Evolutionary conservation across 2,329 filamentous ascomycete genomes (phyloP), one percentile per base, ranked within the genome.

Genomic region (Diaporthe ilicicola): DNA sequence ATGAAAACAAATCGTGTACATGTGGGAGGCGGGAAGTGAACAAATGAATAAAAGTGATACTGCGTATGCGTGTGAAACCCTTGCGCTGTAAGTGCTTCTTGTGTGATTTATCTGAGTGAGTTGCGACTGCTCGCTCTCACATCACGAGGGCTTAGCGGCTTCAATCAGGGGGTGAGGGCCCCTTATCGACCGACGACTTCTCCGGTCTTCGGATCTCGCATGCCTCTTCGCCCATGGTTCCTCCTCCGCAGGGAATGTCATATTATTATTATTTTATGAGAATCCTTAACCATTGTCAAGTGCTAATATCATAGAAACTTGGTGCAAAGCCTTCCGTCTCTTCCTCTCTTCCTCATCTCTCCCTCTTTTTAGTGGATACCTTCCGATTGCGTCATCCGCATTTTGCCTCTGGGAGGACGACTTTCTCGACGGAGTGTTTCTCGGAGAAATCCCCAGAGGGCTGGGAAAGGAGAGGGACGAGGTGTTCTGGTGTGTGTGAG

Each of bases 201-300:
- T 64, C 44, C 42, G 59, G 50, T 64, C 59, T 64, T 64, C 59
- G 42, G 59, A 64, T 64, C 59, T 64, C 59, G 59, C 59, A 24
- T 29, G 4, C 4, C 29, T n/a, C 10, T 24, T 13, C n/a, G 3
- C 10, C 29, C 9, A 19, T 9, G 22, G 29, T 27, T 12, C 12
- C 44, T 37, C 24, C 13, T 17, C 37, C 24, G n/a, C 19, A 50
- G 19, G 3, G 22, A 1, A 27, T 34, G 32, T 34, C 27, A n/a
- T 2, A 12, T 8, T 8, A 13, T 12, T 13, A 8, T 19, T 37
- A 3, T 9, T 37, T 37, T 8, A 8, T 3, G 17, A n/a, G n/a
- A n/a, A n/a, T n/a, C n/a, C n/a, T n/a, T n/a, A n/a, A n/a, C n/a
- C n/a, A n/a, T n/a, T n/a, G n/a, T n/a, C n/a, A n/a, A n/a, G n/a